phyloP scores from a whole-genome alignment of 148 eudicot genomes.

The Fallopia convolvulus region DNA sequence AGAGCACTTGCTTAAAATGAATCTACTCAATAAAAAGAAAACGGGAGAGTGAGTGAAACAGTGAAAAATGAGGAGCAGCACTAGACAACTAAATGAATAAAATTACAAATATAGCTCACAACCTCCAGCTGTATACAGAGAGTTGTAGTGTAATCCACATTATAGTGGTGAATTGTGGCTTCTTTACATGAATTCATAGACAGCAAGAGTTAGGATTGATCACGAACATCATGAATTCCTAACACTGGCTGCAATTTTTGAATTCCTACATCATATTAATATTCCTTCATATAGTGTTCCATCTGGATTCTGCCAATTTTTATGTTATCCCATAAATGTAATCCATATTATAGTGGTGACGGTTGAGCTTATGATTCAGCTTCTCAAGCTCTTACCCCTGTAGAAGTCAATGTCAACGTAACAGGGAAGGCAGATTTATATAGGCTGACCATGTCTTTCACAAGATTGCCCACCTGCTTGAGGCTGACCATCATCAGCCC shows the following conservation, averaged over 20 bases:
- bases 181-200: not conserved
- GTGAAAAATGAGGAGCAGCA: not conserved
- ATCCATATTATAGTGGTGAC: not conserved
- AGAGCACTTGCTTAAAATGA: too few relatives aligned
- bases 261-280: not conserved
- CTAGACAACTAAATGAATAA: not conserved
- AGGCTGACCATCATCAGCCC: too few relatives aligned
- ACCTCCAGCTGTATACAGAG: conserved; percentile 67
- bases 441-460: too few relatives aligned
- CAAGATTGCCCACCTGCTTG: too few relatives aligned
- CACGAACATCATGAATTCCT: too few relatives aligned
- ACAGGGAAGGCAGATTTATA: too few relatives aligned
- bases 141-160: conserved; percentile 75
- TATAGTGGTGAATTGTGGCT: not conserved
- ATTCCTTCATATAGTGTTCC: not conserved
- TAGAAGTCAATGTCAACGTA: too few relatives aligned
- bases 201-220: not conserved
- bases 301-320: not conserved
- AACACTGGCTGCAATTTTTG: too few relatives aligned
- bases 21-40: conserved; percentile 25
- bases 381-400: too few relatives aligned
- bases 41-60: not conserved
- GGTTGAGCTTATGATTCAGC: not conserved
- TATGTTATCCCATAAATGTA: not conserved
- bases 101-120: not conserved